phyloP scores from a whole-genome alignment of 768 basidiomycete genomes.

The Russula olivacea region DNA sequence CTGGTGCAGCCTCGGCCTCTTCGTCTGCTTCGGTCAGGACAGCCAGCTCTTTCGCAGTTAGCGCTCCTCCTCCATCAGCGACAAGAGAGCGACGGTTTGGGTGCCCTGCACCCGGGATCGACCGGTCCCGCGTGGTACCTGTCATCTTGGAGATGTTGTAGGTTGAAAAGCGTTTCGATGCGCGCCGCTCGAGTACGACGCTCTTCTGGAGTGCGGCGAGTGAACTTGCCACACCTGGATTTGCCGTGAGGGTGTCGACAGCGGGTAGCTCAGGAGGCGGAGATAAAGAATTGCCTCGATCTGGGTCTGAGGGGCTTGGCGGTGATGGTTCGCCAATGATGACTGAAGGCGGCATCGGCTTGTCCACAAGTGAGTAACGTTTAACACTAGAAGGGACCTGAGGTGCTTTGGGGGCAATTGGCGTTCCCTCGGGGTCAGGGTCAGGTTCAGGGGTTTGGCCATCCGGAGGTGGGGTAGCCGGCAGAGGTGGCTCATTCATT shows the following conservation, averaged over 20 bases:
- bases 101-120: conserved; percentile 35
- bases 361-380: conserved; percentile 75
- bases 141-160: conserved; percentile 96
- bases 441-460: conserved; percentile 21
- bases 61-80: conserved; percentile 44
- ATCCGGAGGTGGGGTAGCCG: conserved; percentile 15
- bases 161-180: conserved; percentile 92
- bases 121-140: conserved; percentile 44
- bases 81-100: conserved; percentile 65
- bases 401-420: conserved; percentile 33
- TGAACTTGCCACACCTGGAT: conserved; percentile 54
- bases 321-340: conserved; percentile 47
- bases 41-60: conserved; percentile 67
- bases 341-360: conserved; percentile 50
- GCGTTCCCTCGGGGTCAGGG: conserved; percentile 23
- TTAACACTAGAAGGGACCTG: conserved; percentile 63
- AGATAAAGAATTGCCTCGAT: conserved; percentile 22
- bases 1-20: conserved; percentile 33
- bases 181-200: conserved; percentile 82
- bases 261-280: conserved; percentile 35
- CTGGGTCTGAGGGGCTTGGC: conserved; percentile 21
- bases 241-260: conserved; percentile 45
- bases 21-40: conserved; percentile 73
- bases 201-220: conserved; percentile 84
- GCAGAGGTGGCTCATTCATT: background rate